These are phyloP conservation scores for Metarhizium guizhouense DNA, from an alignment of 2,329 filamentous ascomycete genomes.

Conservation along the genomic window DNA sequence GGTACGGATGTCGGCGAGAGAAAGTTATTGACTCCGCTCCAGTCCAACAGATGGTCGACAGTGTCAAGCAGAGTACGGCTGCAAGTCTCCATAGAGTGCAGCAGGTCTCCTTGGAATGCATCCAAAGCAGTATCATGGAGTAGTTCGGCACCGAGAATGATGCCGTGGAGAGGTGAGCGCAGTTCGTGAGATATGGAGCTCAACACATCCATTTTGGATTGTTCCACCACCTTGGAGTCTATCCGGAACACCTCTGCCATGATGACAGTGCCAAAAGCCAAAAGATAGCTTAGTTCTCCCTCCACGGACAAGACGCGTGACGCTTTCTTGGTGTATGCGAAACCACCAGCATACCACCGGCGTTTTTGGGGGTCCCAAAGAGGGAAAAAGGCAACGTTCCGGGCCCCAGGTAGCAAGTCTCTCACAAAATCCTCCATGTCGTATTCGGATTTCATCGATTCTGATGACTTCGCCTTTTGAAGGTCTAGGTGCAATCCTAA, in stretches of 20 bases:
- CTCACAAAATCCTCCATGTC: constrained; percentile 16
- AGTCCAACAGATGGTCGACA: constrained; percentile 44
- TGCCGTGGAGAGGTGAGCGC: constrained; percentile 51
- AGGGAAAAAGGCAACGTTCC: constrained; percentile 38
- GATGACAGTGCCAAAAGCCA: constrained; percentile 43
- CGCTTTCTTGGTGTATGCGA: constrained; percentile 36
- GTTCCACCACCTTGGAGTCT: constrained; percentile 26
- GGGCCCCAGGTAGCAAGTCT: constrained; percentile 30
- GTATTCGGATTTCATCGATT: neutral
- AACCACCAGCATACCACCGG: constrained; percentile 39
- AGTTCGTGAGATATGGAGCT: constrained; percentile 54
- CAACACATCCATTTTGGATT: constrained; percentile 48
- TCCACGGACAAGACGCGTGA: constrained; percentile 34
- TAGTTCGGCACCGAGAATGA: constrained; percentile 44
- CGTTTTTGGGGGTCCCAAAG: constrained; percentile 37
- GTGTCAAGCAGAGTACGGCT: constrained; percentile 43
- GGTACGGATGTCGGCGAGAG: constrained; percentile 2
- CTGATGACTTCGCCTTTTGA: neutral
- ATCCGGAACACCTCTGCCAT: constrained; percentile 47
- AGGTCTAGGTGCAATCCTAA: neutral
- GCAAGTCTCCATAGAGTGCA: constrained; percentile 41
- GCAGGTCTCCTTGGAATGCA: constrained; percentile 35
- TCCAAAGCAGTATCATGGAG: constrained; percentile 41
- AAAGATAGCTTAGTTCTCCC: constrained; percentile 41
- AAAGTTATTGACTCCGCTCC: constrained; percentile 43